Conservation (phyloP, 1,139 yeast species). For the Protomyces arabidopsidicola region DNA sequence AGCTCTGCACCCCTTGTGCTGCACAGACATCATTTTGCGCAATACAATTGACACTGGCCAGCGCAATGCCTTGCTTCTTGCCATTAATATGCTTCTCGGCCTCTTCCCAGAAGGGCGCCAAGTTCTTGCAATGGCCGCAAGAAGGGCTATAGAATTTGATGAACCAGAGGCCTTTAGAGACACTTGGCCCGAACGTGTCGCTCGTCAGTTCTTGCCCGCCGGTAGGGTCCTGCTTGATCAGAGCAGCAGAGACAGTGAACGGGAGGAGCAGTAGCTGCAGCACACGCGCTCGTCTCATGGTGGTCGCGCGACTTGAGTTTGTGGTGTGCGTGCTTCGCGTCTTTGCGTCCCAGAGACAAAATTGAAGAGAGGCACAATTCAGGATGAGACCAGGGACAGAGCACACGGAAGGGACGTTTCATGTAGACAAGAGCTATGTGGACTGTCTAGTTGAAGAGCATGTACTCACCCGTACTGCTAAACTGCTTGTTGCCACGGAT, state of each 20-base stretch:
- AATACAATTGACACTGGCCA: slow-evolving; percentile 44
- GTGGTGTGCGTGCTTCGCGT: too few species aligned
- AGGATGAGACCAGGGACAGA: too few species aligned
- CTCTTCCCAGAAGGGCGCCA: slow-evolving; percentile 43
- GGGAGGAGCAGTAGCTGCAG: neutral
- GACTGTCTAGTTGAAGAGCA: slow-evolving; percentile 24
- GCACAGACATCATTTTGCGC: slow-evolving; percentile 44
- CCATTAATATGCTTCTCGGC: slow-evolving; percentile 36
- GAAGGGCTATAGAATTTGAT: slow-evolving; percentile 45
- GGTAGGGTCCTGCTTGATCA: neutral
- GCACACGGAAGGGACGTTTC: too few species aligned
- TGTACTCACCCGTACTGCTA: slow-evolving; percentile 58
- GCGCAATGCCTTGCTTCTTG: slow-evolving; percentile 36
- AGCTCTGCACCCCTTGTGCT: slow-evolving; percentile 37
- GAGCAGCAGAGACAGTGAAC: neutral
- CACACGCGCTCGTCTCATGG: neutral
- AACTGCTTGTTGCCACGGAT: slow-evolving; percentile 97
- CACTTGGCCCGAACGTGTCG: slow-evolving; percentile 4
- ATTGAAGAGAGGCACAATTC: too few species aligned
- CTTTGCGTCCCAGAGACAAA: too few species aligned
- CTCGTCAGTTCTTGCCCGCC: neutral
- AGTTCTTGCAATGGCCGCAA: slow-evolving; percentile 42
- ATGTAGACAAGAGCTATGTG: neutral
- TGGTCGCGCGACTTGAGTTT: neutral
- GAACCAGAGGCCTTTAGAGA: slow-evolving; percentile 39